Evolutionary conservation across 164 flowering plant species (phyloP).

Genomic region (Kingdonia uniflora): DNA sequence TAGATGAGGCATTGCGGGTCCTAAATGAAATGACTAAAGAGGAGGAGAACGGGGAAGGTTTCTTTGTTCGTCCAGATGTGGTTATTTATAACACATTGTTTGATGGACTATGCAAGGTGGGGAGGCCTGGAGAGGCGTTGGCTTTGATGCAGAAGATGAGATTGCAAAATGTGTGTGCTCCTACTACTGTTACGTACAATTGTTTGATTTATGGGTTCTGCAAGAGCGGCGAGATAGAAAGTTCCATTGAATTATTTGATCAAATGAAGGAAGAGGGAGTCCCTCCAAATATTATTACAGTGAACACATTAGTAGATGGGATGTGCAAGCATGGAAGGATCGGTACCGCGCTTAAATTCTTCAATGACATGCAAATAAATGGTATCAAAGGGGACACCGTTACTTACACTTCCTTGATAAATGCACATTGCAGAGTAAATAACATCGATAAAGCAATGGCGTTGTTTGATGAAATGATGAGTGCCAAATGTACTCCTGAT

Average conservation of each 20-base stretch:
- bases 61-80: slow-evolving; percentile 38
- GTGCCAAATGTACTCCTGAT: slow-evolving; percentile 37
- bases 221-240: slow-evolving; percentile 64
- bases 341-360: slow-evolving; percentile 48
- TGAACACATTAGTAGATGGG: slow-evolving; percentile 55
- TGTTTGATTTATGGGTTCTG: slow-evolving; percentile 67
- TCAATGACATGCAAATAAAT: slow-evolving; percentile 30
- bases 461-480: slow-evolving; percentile 50
- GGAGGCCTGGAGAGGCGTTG: slow-evolving; percentile 62
- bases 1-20: slow-evolving; percentile 61
- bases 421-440: slow-evolving; percentile 48
- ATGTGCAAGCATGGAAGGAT: slow-evolving; percentile 66
- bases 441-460: slow-evolving; percentile 51
- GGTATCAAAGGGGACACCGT: slow-evolving; percentile 48
- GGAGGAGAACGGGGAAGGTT: slow-evolving; percentile 11
- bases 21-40: slow-evolving; percentile 34
- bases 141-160: slow-evolving; percentile 44
- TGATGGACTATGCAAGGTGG: slow-evolving; percentile 83
- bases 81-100: slow-evolving; percentile 56
- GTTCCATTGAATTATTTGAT: slow-evolving; percentile 32
- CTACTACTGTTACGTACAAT: slow-evolving; percentile 56
- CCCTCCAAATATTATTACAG: slow-evolving; percentile 38
- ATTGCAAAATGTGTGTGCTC: slow-evolving; percentile 22
- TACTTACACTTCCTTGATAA: slow-evolving; percentile 54
- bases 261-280: slow-evolving; percentile 41